Percentiles rank a stretch among this genome's conserved stretches.
Evolutionary conservation across 345 rosid genomes (phyloP).

Genomic region (Aquilaria yunnanensis): DNA sequence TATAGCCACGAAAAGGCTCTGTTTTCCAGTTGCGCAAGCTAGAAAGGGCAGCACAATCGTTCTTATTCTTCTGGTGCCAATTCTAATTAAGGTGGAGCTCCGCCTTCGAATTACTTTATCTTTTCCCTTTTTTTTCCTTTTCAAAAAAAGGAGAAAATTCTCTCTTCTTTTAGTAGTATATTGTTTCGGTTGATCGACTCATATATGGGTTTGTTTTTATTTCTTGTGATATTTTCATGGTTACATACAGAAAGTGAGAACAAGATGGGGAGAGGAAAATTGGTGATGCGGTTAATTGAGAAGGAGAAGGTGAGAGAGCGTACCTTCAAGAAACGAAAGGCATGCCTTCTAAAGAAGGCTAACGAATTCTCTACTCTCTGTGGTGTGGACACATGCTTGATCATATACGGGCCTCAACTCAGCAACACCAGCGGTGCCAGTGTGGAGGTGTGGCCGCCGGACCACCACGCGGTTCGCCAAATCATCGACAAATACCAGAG

Average conservation of each 20-base stretch:
- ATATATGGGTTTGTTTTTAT: not conserved
- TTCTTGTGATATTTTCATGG: not conserved
- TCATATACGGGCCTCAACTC: slow-evolving; percentile 2
- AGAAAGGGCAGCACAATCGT: too few relatives aligned
- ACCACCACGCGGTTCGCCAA: not conserved
- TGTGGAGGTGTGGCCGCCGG: slow-evolving; percentile 10
- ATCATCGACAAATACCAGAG: not conserved
- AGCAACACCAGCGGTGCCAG: not conserved
- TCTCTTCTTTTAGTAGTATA: too few relatives aligned
- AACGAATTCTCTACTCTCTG: slow-evolving; percentile 8
- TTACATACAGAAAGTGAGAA: not conserved
- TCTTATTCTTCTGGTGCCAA: too few relatives aligned
- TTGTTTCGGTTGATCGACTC: too few relatives aligned
- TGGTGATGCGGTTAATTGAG: slow-evolving; percentile 1
- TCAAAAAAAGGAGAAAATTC: too few relatives aligned
- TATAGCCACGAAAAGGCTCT: too few relatives aligned
- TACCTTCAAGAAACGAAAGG: not conserved
- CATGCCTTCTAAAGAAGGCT: slow-evolving; percentile 8
- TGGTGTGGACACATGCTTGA: slow-evolving; percentile 5
- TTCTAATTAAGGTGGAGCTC: too few relatives aligned
- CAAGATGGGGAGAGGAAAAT: slow-evolving; percentile 10
- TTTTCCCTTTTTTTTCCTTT: too few relatives aligned
- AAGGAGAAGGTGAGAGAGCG: slow-evolving; percentile 3
- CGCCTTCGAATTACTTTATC: too few relatives aligned
- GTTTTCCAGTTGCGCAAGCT: too few relatives aligned